A percentile compares a stretch with the other conserved stretches of the same genome.
Evolutionary conservation across 129 eudicot species (phyloP).

Genomic region (Chrysanthemum makinoi): DNA sequence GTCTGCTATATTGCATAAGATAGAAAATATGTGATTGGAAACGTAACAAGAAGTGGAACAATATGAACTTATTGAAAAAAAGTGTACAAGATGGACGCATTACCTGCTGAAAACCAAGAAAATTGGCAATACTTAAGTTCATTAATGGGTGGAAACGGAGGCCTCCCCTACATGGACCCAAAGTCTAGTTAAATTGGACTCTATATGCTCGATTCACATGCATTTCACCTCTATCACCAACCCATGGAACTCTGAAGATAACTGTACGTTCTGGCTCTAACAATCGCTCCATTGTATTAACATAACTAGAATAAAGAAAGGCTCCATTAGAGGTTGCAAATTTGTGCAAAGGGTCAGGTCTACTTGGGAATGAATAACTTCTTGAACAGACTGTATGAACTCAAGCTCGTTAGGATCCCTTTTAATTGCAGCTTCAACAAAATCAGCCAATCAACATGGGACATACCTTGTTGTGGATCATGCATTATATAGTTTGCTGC

Average conservation of each 20-base stretch:
- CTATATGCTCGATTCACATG: slow-evolving; percentile 94
- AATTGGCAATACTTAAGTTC: slow-evolving; percentile 91
- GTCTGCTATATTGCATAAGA: background rate
- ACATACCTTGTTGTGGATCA: no score
- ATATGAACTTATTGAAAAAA: background rate
- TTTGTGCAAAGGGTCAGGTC: background rate
- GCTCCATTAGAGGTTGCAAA: background rate
- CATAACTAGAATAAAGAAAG: slow-evolving; percentile 57
- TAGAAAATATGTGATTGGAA: background rate
- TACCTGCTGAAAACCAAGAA: slow-evolving; percentile 97
- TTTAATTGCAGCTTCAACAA: slow-evolving; percentile 92
- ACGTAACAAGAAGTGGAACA: background rate
- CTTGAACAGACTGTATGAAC: slow-evolving; percentile 91
- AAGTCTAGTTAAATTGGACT: slow-evolving; percentile 84
- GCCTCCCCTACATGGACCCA: slow-evolving; percentile 99
- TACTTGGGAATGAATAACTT: slow-evolving; percentile 56
- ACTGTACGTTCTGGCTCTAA: slow-evolving; percentile 94
- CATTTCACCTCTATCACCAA: slow-evolving; percentile 94
- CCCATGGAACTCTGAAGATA: slow-evolving; percentile 93
- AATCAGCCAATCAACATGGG: no score
- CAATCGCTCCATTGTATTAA: slow-evolving; percentile 92
- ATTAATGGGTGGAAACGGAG: slow-evolving; percentile 94
- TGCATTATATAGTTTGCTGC: no score
- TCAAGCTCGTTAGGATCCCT: slow-evolving; percentile 96
- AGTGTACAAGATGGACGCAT: slow-evolving; percentile 13